Percentiles rank a stretch among this genome's conserved stretches.
Evolutionary conservation across 2,329 filamentous ascomycete genomes (phyloP).

Genomic region (Penicillium sp.): DNA sequence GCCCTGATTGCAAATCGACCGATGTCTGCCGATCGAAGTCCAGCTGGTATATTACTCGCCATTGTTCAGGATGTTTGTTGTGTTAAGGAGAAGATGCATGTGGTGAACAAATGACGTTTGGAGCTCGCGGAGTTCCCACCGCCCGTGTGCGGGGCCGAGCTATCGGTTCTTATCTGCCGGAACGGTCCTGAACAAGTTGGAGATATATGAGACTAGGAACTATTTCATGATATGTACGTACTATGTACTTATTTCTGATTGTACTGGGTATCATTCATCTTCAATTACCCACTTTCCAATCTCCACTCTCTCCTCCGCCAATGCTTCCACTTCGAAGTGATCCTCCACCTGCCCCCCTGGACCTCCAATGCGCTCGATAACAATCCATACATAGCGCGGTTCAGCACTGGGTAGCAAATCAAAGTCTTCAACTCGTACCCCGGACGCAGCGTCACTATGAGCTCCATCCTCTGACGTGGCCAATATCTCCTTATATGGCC

Average conservation of each 20-base stretch:
- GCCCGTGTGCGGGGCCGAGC: slow-evolving; percentile 21
- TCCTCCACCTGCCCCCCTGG: slow-evolving; percentile 51
- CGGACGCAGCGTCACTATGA: slow-evolving; percentile 66
- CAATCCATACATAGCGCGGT: slow-evolving; percentile 67
- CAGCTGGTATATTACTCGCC: slow-evolving; percentile 68
- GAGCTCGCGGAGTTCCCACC: slow-evolving; percentile 18
- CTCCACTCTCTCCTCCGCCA: slow-evolving; percentile 44
- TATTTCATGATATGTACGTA: neutral
- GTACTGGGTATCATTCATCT: slow-evolving; percentile 24
- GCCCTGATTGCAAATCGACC: slow-evolving; percentile 80
- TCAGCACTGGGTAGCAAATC: slow-evolving; percentile 67
- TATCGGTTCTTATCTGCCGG: neutral
- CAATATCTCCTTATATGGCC: slow-evolving; percentile 64
- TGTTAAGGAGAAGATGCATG: slow-evolving; percentile 2
- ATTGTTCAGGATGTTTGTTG: slow-evolving; percentile 48
- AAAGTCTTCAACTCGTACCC: slow-evolving; percentile 69
- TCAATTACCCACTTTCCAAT: slow-evolving; percentile 44
- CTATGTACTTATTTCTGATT: neutral
- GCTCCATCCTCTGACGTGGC: slow-evolving; percentile 69
- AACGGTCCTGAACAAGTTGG: neutral
- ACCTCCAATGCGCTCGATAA: slow-evolving; percentile 75
- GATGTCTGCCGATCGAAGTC: slow-evolving; percentile 77
- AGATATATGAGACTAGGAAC: neutral
- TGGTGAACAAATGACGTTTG: slow-evolving; percentile 24
- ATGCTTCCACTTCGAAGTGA: slow-evolving; percentile 43